Conservation (phyloP, 2,329 filamentous ascomycete genomes). For the Elsinoe australis region DNA sequence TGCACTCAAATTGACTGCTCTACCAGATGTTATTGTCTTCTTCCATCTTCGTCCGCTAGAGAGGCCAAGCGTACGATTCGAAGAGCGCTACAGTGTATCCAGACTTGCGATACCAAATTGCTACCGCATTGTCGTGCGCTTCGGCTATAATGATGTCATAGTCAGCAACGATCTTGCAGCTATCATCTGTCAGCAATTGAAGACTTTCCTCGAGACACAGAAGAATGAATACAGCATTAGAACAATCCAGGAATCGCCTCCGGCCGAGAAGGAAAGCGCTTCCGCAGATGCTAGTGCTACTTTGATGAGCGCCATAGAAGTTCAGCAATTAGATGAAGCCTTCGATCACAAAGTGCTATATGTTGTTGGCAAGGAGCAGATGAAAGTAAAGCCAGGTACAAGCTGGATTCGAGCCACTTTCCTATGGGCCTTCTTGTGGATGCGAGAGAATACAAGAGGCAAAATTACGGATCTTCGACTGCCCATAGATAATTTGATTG, state of each 20-base stretch:
- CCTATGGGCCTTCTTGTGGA: constrained; percentile 53
- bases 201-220: constrained; percentile 19
- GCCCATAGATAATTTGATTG: constrained; percentile 54
- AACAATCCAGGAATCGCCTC: too few species aligned
- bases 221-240: background rate
- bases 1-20: constrained; percentile 23
- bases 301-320: too few species aligned
- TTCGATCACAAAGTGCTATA: constrained; percentile 23
- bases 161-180: constrained; percentile 23
- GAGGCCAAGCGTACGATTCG: constrained; percentile 21
- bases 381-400: constrained; percentile 28
- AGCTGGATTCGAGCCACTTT: constrained; percentile 40
- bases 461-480: constrained; percentile 59
- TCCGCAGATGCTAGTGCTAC: background rate
- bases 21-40: constrained; percentile 23
- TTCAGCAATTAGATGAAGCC: constrained; percentile 21
- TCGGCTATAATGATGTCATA: constrained; percentile 24
- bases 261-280: background rate
- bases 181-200: constrained; percentile 24
- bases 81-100: constrained; percentile 23
- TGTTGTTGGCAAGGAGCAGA: constrained; percentile 25
- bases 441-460: constrained; percentile 57
- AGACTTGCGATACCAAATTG: constrained; percentile 21
- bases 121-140: constrained; percentile 24
- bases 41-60: constrained; percentile 24